phyloP scores from a whole-genome alignment of 1,139 yeast genomes.

The Nakaseomyces nivariensis region DNA sequence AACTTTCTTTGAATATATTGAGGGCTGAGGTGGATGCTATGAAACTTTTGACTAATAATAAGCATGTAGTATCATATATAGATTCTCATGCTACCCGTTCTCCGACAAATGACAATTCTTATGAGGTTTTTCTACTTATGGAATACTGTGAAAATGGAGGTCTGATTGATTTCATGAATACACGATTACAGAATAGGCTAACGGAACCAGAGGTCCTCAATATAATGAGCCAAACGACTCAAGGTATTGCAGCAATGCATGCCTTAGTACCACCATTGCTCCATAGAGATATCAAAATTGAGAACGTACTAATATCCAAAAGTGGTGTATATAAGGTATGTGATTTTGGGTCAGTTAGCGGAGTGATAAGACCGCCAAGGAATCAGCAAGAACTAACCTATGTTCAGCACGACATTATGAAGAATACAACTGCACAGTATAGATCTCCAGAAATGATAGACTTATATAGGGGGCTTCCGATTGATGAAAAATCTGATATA shows the following conservation, averaged over 20 bases:
- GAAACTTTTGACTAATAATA: constrained; percentile 46
- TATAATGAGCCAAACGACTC: constrained; percentile 56
- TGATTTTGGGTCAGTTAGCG: constrained; percentile 68
- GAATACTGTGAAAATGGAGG: constrained; percentile 68
- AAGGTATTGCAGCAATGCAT: constrained; percentile 71
- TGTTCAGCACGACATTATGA: constrained; percentile 56
- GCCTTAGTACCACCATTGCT: constrained; percentile 42
- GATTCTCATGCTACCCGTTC: constrained; percentile 70
- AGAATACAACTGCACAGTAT: constrained; percentile 76
- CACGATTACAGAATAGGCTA: constrained; percentile 52
- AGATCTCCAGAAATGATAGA: constrained; percentile 78
- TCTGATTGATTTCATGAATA: constrained; percentile 63
- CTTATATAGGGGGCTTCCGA: constrained; percentile 52
- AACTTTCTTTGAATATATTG: constrained; percentile 51
- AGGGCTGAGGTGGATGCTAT: constrained; percentile 74
- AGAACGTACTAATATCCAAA: constrained; percentile 57
- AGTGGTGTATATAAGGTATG: constrained; percentile 55
- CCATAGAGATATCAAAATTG: constrained; percentile 72
- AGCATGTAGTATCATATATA: constrained; percentile 54
- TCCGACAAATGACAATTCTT: constrained; percentile 37
- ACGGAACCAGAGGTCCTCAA: constrained; percentile 51
- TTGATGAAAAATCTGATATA: constrained; percentile 68
- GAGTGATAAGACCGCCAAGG: constrained; percentile 53
- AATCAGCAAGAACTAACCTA: constrained; percentile 50
- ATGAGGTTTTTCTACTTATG: constrained; percentile 69